These are phyloP conservation scores for Calocybe indica DNA, from an alignment of 768 basidiomycete species.

Conservation along the genomic window DNA sequence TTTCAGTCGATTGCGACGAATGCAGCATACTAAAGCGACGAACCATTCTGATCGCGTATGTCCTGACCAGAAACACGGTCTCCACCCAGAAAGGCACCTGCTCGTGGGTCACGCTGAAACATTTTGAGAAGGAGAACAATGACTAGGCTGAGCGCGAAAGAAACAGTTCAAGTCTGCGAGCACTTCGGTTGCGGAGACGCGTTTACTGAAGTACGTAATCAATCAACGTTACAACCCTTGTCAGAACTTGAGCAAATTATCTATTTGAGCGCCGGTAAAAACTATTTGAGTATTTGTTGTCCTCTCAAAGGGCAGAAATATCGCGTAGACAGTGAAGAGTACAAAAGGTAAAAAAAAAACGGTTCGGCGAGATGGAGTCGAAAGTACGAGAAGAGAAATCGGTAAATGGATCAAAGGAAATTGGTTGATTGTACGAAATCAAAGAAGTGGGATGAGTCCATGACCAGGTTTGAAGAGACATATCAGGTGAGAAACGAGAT, in stretches of 20 bases:
- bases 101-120: constrained; percentile 89
- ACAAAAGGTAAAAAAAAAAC: too few species aligned
- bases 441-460: constrained; percentile 8
- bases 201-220: too few species aligned
- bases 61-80: constrained; percentile 93
- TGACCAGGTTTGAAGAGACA: constrained; percentile 15
- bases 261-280: too few species aligned
- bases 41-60: constrained; percentile 95
- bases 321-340: too few species aligned
- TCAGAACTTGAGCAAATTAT: too few species aligned
- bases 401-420: constrained; percentile 6
- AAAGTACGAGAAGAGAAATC: neutral
- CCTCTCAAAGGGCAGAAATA: too few species aligned
- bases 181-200: too few species aligned
- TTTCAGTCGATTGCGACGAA: constrained; percentile 1
- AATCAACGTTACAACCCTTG: too few species aligned
- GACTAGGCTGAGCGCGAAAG: too few species aligned
- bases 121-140: constrained; percentile 25
- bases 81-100: constrained; percentile 90
- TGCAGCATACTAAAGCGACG: constrained; percentile 12
- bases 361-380: too few species aligned
- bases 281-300: too few species aligned
- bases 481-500: constrained; percentile 13
- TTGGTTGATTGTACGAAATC: constrained; percentile 6
- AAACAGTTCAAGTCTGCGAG: too few species aligned